A percentile compares a stretch with the other conserved stretches of the same genome.
Evolutionary conservation across 2,329 filamentous ascomycete species (phyloP).

Genomic region (Pseudogymnoascus sp.): DNA sequence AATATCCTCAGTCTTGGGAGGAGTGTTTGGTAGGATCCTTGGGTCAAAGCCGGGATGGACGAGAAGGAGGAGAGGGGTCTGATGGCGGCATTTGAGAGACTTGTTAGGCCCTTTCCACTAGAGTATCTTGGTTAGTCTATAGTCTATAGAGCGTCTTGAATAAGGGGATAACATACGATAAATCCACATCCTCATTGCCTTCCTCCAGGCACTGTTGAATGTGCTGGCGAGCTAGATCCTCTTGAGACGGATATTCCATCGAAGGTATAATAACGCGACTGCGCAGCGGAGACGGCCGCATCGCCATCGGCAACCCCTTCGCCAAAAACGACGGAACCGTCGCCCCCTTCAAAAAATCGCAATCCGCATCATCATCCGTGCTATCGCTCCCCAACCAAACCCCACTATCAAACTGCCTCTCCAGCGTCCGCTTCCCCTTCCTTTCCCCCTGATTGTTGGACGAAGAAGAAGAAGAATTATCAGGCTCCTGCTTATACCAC

Average conservation of each 20-base stretch:
- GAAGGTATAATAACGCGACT: neutral
- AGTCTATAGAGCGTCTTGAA: neutral
- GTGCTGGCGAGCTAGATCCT: constrained; percentile 37
- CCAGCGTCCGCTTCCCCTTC: constrained; percentile 41
- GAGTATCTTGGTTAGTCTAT: neutral
- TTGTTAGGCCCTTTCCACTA: constrained; percentile 31
- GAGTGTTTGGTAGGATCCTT: constrained; percentile 41
- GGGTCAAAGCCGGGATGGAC: constrained; percentile 22
- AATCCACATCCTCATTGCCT: constrained; percentile 51
- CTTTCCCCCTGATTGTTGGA: constrained; percentile 13
- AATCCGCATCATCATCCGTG: constrained; percentile 38
- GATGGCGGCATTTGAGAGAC: constrained; percentile 48
- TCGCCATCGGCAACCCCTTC: neutral
- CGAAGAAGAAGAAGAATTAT: constrained; percentile 14
- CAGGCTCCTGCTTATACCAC: constrained; percentile 57
- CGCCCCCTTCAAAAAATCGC: constrained; percentile 16
- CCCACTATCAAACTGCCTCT: constrained; percentile 57
- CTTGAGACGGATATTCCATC: constrained; percentile 22
- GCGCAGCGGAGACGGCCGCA: neutral
- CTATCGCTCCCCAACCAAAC: constrained; percentile 59
- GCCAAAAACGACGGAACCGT: neutral
- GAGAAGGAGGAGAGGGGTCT: constrained; percentile 46
- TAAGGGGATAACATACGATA: constrained; percentile 42
- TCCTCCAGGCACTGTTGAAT: constrained; percentile 48
- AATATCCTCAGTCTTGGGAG: constrained; percentile 54